phyloP scores from a whole-genome alignment of 441 rosid genomes.

The Omphalea diandra region DNA sequence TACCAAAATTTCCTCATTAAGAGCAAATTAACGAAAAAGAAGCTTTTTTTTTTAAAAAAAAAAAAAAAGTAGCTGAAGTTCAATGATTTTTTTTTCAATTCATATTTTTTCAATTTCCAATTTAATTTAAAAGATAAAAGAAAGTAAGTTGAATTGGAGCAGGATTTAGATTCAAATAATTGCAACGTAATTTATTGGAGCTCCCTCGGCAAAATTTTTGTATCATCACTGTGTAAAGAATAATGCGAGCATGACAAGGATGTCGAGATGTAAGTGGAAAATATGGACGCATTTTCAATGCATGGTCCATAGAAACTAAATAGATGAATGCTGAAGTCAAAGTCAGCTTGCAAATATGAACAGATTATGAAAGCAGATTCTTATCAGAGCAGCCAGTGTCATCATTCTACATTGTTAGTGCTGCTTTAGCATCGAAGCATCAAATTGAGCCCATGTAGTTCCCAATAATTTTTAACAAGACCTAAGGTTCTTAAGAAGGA shows the following conservation, averaged over 20 bases:
- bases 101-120: too few relatives aligned
- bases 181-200: too few relatives aligned
- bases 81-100: too few relatives aligned
- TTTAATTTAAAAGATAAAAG: too few relatives aligned
- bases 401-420: neutral
- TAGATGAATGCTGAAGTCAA: neutral
- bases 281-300: neutral
- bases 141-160: too few relatives aligned
- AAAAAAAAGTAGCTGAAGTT: too few relatives aligned
- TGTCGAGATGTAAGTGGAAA: neutral
- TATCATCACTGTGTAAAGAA: too few relatives aligned
- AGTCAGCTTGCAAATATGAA: neutral
- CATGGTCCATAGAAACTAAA: neutral
- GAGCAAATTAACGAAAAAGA: too few relatives aligned
- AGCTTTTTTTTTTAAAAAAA: too few relatives aligned
- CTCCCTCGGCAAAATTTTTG: too few relatives aligned
- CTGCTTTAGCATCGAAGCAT: neutral
- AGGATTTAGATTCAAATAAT: too few relatives aligned
- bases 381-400: neutral
- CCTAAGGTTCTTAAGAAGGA: neutral
- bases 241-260: neutral
- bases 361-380: neutral
- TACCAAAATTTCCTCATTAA: too few relatives aligned
- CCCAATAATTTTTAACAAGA: neutral
- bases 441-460: neutral